Evolutionary conservation across 768 basidiomycete genomes (phyloP), one percentile per base, ranked within the genome.

Genomic region (Calocybe gangraenosa): DNA sequence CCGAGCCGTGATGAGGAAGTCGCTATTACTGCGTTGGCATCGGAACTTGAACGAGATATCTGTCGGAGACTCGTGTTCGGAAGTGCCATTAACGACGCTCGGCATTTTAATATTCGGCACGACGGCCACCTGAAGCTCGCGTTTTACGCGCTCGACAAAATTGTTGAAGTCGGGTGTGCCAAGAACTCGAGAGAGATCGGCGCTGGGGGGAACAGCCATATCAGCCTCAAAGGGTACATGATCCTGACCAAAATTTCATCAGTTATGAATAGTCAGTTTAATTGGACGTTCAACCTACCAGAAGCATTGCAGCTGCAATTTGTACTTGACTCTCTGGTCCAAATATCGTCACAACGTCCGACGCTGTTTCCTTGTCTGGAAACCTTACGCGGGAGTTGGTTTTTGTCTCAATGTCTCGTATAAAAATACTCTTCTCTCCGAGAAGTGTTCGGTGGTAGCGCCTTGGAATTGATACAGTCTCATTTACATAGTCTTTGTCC

Each of bases 401-500:
- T 74, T 97, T 97, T 34, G 78, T 77, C 67, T 98, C 94, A 56
- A 98, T 97, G 61, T 99, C 94, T 57, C 84, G 92, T 43, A 98
- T 92, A 65, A 97, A 96, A 54, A 97, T 95, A 56, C 81, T 82
- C 70, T 96, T 97, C 69, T 99, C 95, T 46, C 95, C 94, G 18
- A 97, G 75, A 3, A 99, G 69, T 17, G 90, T 94, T 49, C 94
- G 87, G 60, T 99, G 95, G 69, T 97, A 96, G 55, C 91, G 81
- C 42, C 94, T 79, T 48, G 94, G 94, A 62, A 99, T 92, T 15
- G 87, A 83, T 40, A 98, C 83, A 14, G 87, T 91, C 66, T 97
- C 94, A 54, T 87, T 84, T 50, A 91, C 86, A 64, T 90, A 99
- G 62, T 99, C 95, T 68, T 95, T 96, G 65, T 98, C 95, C 92